These are phyloP conservation scores for Diospyros kaki DNA, from an alignment of 148 eudicot species.

Conservation along the genomic window DNA sequence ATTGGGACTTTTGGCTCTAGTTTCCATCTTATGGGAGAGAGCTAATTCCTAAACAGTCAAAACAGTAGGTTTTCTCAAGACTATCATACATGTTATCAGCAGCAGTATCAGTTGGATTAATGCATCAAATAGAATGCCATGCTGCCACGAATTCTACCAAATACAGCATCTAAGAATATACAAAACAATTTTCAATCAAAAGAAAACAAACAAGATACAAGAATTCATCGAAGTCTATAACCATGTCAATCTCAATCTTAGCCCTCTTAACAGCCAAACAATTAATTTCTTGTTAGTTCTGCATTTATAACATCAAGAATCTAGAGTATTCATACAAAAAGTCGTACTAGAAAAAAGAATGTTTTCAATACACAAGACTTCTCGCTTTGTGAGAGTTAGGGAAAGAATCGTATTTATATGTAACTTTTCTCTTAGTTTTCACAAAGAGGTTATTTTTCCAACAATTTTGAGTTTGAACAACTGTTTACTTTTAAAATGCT, in stretches of 20 bases:
- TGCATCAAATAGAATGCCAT: conserved; percentile 17
- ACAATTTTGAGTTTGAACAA: not conserved
- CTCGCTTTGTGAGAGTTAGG: too few species aligned
- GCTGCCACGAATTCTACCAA: conserved; percentile 8
- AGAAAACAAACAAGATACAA: too few species aligned
- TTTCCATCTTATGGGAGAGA: too few species aligned
- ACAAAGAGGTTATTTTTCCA: too few species aligned
- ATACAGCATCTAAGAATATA: conserved; percentile 9
- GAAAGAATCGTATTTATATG: too few species aligned
- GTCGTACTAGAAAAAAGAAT: too few species aligned
- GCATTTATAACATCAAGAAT: not conserved
- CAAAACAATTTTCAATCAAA: not conserved
- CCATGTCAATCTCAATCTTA: not conserved
- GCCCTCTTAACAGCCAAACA: not conserved
- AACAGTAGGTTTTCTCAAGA: too few species aligned
- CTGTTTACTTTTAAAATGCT: conserved; percentile 70
- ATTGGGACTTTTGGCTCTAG: too few species aligned
- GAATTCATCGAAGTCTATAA: too few species aligned
- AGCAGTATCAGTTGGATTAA: conserved; percentile 15
- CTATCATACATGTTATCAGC: conserved; percentile 3
- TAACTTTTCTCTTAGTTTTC: too few species aligned
- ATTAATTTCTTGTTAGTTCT: not conserved
- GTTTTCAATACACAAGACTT: too few species aligned
- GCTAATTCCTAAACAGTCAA: too few species aligned
- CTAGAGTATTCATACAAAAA: not conserved